Evolutionary conservation across 805 yeast species (phyloP), one percentile per base, ranked within the genome.

Genomic region (Sugiyamaella qingdaonensis): DNA sequence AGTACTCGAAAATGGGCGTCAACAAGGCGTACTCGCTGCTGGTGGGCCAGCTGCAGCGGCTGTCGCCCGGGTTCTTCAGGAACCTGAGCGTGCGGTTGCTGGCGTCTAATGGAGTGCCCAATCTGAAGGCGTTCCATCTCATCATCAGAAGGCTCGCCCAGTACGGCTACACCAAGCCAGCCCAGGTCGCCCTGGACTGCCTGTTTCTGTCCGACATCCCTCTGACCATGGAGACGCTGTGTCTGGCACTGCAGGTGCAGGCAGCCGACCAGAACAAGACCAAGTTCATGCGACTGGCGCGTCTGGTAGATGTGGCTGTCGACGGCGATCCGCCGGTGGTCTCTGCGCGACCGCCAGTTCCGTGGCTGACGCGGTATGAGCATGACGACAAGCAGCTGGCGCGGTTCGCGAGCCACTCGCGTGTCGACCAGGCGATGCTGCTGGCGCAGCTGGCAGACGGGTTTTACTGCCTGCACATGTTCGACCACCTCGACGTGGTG

Each of bases 171-270:
- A 37, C 49, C 1, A 47, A 52, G 41, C 64, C 66, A 1, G 69
- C 70, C 2, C 59, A 56, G 43, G 45, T 55, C 14, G 56, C 63
- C 10, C 48, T 67, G 48, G 64, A 67, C 48, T 60, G 65, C 18
- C 53, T 67, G 41, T 34, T 63, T 19, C 47, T 58, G 54, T 41
- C 61, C n/a, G 58, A 55, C 16, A 51, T 55, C 13, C 54, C 57
- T 1, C 51, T 62, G 19, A 53, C 44, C 19, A 32, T 47, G 7
- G 53, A 53, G 16, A 58, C 61, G 0, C 48, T 53, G 48, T 39
- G 56, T 4, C 52, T 51, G 2, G 48, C 46, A 8, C 14, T 53
- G 21, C 48, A 24, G 37, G 47, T 52, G 16, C 39, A 31, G 10
- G 29, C 43, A 4, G 33, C 21, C 8, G 48, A 44, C 24, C 11